Conservation (phyloP, 1,139 yeast genomes). For the Scheffersomyces illinoinensis region DNA sequence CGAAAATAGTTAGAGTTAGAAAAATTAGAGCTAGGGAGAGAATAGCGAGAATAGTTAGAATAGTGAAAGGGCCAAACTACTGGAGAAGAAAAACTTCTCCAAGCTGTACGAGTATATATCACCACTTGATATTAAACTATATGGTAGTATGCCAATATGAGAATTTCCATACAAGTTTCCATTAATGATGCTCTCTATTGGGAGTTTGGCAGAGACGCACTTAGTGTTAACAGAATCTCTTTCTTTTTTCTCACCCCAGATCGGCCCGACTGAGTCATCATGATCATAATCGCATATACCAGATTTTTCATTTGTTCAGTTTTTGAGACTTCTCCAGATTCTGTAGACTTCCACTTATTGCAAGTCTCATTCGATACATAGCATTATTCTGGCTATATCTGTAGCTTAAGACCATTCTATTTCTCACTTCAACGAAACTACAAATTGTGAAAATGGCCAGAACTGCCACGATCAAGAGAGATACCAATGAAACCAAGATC, state of each 20-base stretch:
- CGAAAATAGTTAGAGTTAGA: neutral
- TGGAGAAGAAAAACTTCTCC: no score
- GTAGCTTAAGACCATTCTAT: neutral
- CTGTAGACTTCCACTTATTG: neutral
- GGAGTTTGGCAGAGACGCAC: neutral
- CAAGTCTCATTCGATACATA: neutral
- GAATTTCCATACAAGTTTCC: no score
- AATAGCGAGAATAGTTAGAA: neutral
- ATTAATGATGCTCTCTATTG: neutral
- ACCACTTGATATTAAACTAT: no score
- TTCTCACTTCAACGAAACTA: neutral
- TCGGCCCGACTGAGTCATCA: neutral
- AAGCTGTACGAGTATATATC: no score
- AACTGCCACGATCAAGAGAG: conserved; percentile 60
- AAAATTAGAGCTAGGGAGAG: neutral
- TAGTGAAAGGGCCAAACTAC: neutral
- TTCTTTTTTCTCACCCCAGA: neutral
- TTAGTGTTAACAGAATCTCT: neutral
- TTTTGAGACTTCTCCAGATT: neutral
- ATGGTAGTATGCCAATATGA: no score
- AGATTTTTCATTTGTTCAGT: neutral
- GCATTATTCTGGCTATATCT: neutral
- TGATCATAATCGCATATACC: neutral
- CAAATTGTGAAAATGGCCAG: conserved; percentile 10
- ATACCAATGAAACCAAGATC: conserved; percentile 91